Percentiles rank a stretch among this genome's conserved stretches.
Evolutionary conservation across 176 grass and related monocot species (phyloP).

Genomic region (Juncus inflexus): DNA sequence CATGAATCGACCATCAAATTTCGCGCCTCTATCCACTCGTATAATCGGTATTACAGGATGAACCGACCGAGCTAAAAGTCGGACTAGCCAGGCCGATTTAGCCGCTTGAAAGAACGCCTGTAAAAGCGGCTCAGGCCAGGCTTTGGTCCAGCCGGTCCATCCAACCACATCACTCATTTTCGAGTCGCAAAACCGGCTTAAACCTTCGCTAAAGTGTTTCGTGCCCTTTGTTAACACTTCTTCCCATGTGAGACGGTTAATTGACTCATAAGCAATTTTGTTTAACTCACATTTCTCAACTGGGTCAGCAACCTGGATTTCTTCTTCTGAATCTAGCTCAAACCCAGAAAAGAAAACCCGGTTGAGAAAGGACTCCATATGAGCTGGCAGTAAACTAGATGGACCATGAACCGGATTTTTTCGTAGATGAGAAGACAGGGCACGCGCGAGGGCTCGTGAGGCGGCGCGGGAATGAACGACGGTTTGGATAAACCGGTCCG

Average conservation of each 20-base stretch:
- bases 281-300: constrained; percentile 57
- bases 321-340: constrained; percentile 59
- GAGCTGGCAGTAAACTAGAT: constrained; percentile 34
- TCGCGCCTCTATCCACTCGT: constrained; percentile 53
- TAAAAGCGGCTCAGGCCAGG: constrained; percentile 82
- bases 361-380: constrained; percentile 74
- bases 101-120: constrained; percentile 79
- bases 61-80: constrained; percentile 77
- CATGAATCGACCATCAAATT: constrained; percentile 86
- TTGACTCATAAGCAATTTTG: constrained; percentile 47
- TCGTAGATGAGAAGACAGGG: constrained; percentile 61
- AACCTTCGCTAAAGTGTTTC: constrained; percentile 72
- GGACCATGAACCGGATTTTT: constrained; percentile 20
- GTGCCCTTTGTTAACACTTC: constrained; percentile 77
- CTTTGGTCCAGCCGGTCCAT: constrained; percentile 58
- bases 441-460: constrained; percentile 61
- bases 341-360: constrained; percentile 62
- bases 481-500: constrained; percentile 46
- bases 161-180: constrained; percentile 95
- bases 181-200: constrained; percentile 88
- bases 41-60: constrained; percentile 71
- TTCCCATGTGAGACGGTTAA: constrained; percentile 61
- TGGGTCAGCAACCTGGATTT: constrained; percentile 48
- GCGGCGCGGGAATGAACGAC: constrained; percentile 58
- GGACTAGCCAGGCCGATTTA: constrained; percentile 77